phyloP scores from a whole-genome alignment of 2,329 filamentous ascomycete species.

The Pseudogymnoascus destructans region DNA sequence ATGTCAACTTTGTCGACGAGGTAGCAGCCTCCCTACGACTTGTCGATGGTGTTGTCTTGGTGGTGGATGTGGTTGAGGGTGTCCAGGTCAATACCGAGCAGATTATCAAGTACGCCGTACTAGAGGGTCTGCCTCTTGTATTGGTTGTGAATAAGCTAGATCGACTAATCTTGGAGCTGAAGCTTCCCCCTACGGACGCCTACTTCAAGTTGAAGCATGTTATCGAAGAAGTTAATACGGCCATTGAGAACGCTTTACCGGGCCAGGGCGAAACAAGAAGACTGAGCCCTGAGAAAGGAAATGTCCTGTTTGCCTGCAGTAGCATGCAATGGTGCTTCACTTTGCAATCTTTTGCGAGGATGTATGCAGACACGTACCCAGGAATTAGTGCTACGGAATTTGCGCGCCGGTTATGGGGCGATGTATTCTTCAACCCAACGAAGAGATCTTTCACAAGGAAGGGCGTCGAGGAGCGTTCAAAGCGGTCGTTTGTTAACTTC shows the following conservation, averaged over 20 bases:
- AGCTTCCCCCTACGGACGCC: conserved; percentile 84
- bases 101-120: conserved; percentile 87
- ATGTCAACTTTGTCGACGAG: conserved; percentile 97
- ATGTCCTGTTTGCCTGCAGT: conserved; percentile 91
- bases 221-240: conserved; percentile 94
- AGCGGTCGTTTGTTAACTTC: conserved; percentile 85
- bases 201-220: conserved; percentile 99
- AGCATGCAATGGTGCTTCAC: conserved; percentile 97
- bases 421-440: conserved; percentile 87
- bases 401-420: conserved; percentile 78
- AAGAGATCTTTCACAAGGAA: conserved; percentile 90
- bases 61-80: conserved; percentile 96
- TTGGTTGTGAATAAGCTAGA: conserved; percentile 97
- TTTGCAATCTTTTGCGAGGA: conserved; percentile 81
- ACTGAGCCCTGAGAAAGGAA: conserved; percentile 90
- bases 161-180: conserved; percentile 82
- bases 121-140: conserved; percentile 79
- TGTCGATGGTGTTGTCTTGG: conserved; percentile 80
- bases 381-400: conserved; percentile 75
- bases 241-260: conserved; percentile 79
- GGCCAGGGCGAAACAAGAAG: conserved; percentile 66
- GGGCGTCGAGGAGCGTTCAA: conserved; percentile 63
- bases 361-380: conserved; percentile 84
- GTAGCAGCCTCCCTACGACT: conserved; percentile 78
- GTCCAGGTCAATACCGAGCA: conserved; percentile 97